A percentile compares a stretch with the other conserved stretches of the same genome.
These are phyloP conservation scores for Kodamaea fukazawae DNA, from an alignment of 805 yeast genomes.

Conservation along the genomic window DNA sequence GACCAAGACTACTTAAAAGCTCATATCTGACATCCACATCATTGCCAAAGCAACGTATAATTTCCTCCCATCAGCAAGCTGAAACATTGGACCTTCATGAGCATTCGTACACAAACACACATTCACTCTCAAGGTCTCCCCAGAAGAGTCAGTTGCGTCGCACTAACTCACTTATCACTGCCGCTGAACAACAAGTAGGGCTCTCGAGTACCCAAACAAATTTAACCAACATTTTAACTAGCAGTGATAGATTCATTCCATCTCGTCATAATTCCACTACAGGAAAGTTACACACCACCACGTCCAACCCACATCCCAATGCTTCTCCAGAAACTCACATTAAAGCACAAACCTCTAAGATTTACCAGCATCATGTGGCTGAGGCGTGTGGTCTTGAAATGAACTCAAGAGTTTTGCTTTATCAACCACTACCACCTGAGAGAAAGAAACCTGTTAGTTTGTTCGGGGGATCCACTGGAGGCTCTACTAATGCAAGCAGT, in stretches of 20 bases:
- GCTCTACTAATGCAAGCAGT: conserved; percentile 9
- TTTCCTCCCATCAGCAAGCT: no score
- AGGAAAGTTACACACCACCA: conserved; percentile 34
- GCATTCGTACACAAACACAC: conserved; percentile 17
- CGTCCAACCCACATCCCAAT: conserved; percentile 39
- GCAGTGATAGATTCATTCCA: conserved; percentile 42
- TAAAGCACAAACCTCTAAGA: conserved; percentile 50
- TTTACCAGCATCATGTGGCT: conserved; percentile 80
- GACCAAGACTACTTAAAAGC: no score
- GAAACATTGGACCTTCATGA: no score
- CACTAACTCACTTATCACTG: conserved; percentile 30
- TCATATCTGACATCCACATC: no score
- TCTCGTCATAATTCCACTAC: conserved; percentile 40
- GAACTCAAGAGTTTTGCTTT: conserved; percentile 79
- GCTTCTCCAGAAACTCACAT: conserved; percentile 56
- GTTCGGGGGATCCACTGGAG: conserved; percentile 23
- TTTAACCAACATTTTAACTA: conserved; percentile 10
- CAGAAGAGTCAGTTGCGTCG: conserved; percentile 23
- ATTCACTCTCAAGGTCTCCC: conserved; percentile 6
- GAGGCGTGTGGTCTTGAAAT: conserved; percentile 90
- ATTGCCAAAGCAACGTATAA: neutral
- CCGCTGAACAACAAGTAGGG: conserved; percentile 11
- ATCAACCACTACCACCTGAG: conserved; percentile 83
- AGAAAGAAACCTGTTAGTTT: conserved; percentile 35
- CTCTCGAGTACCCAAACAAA: conserved; percentile 19